Percentiles rank a stretch among this genome's conserved stretches.
These are phyloP conservation scores for Penicilliopsis zonata DNA, from an alignment of 495 filamentous ascomycete genomes.

Conservation along the genomic window DNA sequence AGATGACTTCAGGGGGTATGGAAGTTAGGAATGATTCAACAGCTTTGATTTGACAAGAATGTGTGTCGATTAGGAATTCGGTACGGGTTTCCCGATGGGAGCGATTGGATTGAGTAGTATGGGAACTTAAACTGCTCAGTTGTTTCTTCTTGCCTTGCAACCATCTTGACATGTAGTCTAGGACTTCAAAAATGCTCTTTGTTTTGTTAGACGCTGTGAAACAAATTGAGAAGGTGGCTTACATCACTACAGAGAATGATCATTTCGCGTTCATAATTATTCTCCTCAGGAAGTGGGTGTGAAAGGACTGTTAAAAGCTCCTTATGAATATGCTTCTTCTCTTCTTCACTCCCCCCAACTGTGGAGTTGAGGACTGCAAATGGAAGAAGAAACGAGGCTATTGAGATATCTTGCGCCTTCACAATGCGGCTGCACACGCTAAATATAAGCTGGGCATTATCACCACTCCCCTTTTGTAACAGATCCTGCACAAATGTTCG, in stretches of 20 bases:
- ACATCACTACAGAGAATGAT: conserved; percentile 77
- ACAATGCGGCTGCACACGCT: conserved; percentile 68
- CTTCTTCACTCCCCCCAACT: conserved; percentile 50
- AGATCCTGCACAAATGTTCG: conserved; percentile 69
- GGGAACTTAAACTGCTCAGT: conserved; percentile 21
- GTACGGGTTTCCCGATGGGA: conserved; percentile 20
- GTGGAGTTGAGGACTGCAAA: conserved; percentile 72
- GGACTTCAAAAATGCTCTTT: conserved; percentile 76
- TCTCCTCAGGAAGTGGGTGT: conserved; percentile 42
- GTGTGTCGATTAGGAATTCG: conserved; percentile 27
- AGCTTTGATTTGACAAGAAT: conserved; percentile 40
- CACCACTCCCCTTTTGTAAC: conserved; percentile 55
- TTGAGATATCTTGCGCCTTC: conserved; percentile 67
- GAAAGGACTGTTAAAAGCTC: conserved; percentile 63
- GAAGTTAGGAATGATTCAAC: conserved; percentile 51
- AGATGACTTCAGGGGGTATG: conserved; percentile 78
- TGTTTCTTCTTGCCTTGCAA: conserved; percentile 67
- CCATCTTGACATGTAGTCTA: conserved; percentile 89
- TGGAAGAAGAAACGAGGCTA: conserved; percentile 76
- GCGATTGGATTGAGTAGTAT: conserved; percentile 24
- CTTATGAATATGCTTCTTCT: conserved; percentile 50
- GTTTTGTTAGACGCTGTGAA: conserved; percentile 6
- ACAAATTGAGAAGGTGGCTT: conserved; percentile 12
- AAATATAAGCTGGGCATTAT: conserved; percentile 64
- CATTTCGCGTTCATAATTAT: conserved; percentile 48